Percentiles rank a stretch among this genome's conserved stretches.
Conservation (phyloP, 495 filamentous ascomycete genomes). For the Neurospora tetrasperma region DNA sequence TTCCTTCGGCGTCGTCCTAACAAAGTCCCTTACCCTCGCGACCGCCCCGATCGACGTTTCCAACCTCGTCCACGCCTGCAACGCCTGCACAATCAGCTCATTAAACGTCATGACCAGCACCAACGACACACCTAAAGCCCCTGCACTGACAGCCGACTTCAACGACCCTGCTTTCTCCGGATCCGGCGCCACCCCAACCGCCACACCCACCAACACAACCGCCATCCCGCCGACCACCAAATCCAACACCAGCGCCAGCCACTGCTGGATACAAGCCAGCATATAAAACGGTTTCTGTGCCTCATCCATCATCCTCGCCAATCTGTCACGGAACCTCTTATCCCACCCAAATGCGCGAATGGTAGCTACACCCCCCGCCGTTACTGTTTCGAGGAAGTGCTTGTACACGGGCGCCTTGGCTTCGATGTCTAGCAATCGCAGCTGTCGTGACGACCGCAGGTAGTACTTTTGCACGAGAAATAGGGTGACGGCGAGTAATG, state of each 20-base stretch:
- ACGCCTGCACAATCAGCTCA: constrained; percentile 8
- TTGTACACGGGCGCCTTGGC: constrained; percentile 28
- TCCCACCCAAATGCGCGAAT: constrained; percentile 42
- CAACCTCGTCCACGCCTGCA: constrained; percentile 31
- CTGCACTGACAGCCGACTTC: neutral
- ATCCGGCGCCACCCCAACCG: constrained; percentile 8
- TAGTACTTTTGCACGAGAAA: constrained; percentile 45
- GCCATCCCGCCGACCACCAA: constrained; percentile 35
- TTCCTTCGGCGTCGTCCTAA: neutral
- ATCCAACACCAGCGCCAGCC: constrained; percentile 40
- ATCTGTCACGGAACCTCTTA: constrained; percentile 32
- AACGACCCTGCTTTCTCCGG: neutral
- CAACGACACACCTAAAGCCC: constrained; percentile 2
- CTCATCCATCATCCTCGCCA: constrained; percentile 42
- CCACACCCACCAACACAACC: constrained; percentile 29
- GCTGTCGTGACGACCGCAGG: constrained; percentile 45
- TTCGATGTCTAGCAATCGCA: constrained; percentile 47
- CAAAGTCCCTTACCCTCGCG: constrained; percentile 33
- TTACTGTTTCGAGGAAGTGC: constrained; percentile 36
- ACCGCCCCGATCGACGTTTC: constrained; percentile 46
- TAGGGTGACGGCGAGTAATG: constrained; percentile 26
- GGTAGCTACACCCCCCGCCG: constrained; percentile 30
- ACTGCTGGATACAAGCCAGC: constrained; percentile 43
- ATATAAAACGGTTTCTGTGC: constrained; percentile 41
- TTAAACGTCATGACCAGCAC: constrained; percentile 20